Evolutionary conservation across 2,329 filamentous ascomycete species (phyloP), one percentile per base, ranked within the genome.

Genomic region (Ophiostoma ulmi): DNA sequence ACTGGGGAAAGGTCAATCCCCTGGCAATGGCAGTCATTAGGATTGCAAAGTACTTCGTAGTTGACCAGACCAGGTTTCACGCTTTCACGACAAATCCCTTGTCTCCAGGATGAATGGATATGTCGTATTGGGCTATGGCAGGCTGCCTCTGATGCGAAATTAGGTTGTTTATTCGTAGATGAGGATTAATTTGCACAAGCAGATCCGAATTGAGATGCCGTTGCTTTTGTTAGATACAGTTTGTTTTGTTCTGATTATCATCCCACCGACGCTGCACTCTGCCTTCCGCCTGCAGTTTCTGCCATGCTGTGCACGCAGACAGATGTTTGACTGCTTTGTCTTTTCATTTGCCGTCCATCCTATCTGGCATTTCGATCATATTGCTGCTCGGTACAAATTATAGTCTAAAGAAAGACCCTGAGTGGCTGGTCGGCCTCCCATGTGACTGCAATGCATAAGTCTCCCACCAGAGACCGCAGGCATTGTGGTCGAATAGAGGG

Each of bases 401-500:
- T 31, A 31, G 31, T 31, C 31, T 31, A 10, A 10, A 20, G n/a
- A 26, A 31, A 26, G 52, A 31, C 52, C 52, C 52, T 58, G 52
- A 58, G 52, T 58, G 52, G 52, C 52, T 26, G 14, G 48, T 11
- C 44, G 17, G 0, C n/a, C 52, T 26, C 52, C 48, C 52, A 48
- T 48, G 44, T 48, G 44, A 44, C 14, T 48, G 17, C 52, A 58
- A 26, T 8, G 52, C 52, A 55, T 55, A 55, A 20, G n/a, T 22
- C 8, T 14, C 52, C 52, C 10, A 5, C 20, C 10, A 5, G 44
- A 44, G 14, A 5, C 17, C 44, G 44, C 44, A 6, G 52, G 52
- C 52, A 58, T 58, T 58, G 52, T 13, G 22, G 52, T 58, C 52
- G 52, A 58, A 58, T 58, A 26, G 52, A 58, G 52, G 52, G 52